These are phyloP conservation scores for Cordyceps farinosa DNA, from an alignment of 2,329 filamentous ascomycete genomes.

Conservation along the genomic window DNA sequence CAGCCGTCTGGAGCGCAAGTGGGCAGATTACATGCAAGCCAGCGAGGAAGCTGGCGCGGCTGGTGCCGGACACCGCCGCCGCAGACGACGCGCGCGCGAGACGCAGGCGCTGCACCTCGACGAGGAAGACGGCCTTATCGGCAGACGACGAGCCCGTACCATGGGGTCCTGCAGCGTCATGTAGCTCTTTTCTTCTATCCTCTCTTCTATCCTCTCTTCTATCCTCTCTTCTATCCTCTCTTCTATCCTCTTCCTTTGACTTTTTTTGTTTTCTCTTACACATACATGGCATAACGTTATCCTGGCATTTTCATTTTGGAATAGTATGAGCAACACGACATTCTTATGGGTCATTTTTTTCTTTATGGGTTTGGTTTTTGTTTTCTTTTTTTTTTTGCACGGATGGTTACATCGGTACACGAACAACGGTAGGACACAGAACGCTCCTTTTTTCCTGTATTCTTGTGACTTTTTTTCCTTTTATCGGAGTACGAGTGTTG, in stretches of 20 bases:
- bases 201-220: background rate
- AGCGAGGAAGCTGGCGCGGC: constrained; percentile 75
- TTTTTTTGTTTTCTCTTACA: background rate
- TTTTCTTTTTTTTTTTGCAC: background rate
- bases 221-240: background rate
- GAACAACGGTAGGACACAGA: constrained; percentile 13
- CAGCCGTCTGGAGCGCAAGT: constrained; percentile 78
- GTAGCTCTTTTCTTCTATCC: constrained; percentile 37
- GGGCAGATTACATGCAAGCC: constrained; percentile 92
- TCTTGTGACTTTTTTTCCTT: background rate
- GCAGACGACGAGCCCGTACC: constrained; percentile 61
- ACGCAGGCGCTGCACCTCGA: constrained; percentile 76
- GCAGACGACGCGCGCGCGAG: constrained; percentile 74
- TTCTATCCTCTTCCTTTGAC: background rate
- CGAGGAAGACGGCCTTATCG: constrained; percentile 68
- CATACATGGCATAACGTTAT: constrained; percentile 1
- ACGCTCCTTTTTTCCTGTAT: constrained; percentile 4
- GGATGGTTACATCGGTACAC: background rate
- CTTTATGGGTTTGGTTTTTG: background rate
- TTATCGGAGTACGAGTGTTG: background rate
- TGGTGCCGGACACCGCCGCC: constrained; percentile 63
- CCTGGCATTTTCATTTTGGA: background rate
- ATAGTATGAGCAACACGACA: constrained; percentile 4
- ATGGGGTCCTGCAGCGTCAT: constrained; percentile 61
- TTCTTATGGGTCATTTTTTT: background rate